Conservation (phyloP, 805 yeast genomes). For the Candida morakotiae region DNA sequence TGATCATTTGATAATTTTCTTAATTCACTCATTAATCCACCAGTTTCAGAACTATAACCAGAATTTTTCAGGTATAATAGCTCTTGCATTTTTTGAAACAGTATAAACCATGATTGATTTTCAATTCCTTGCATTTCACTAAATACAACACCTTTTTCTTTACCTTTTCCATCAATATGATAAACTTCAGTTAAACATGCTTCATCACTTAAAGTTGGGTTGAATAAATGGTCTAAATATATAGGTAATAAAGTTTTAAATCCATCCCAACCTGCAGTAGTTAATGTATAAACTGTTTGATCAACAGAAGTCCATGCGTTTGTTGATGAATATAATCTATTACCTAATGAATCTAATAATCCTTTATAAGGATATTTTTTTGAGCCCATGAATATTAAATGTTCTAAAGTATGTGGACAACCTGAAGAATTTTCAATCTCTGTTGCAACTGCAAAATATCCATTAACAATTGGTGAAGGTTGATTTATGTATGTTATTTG, state of each 20-base stretch:
- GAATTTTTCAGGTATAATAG: constrained; percentile 51
- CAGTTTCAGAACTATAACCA: constrained; percentile 92
- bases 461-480: constrained; percentile 84
- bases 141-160: constrained; percentile 94
- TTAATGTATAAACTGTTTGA: constrained; percentile 87
- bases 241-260: constrained; percentile 80
- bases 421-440: constrained; percentile 87
- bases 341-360: constrained; percentile 79
- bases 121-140: constrained; percentile 96
- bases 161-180: constrained; percentile 86
- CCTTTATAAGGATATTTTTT: constrained; percentile 88
- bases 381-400: constrained; percentile 92
- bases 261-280: constrained; percentile 96
- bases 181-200: constrained; percentile 94
- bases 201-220: constrained; percentile 84
- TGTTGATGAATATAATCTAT: constrained; percentile 76
- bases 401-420: constrained; percentile 93
- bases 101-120: constrained; percentile 65
- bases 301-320: constrained; percentile 98
- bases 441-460: constrained; percentile 95
- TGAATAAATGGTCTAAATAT: constrained; percentile 79
- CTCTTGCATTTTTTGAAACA: constrained; percentile 58
- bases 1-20: constrained; percentile 68
- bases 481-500: constrained; percentile 73
- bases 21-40: constrained; percentile 78